Evolutionary conservation across 768 basidiomycete genomes (phyloP), one percentile per base, ranked within the genome.

Genomic region (Tubosaeta sp.): DNA sequence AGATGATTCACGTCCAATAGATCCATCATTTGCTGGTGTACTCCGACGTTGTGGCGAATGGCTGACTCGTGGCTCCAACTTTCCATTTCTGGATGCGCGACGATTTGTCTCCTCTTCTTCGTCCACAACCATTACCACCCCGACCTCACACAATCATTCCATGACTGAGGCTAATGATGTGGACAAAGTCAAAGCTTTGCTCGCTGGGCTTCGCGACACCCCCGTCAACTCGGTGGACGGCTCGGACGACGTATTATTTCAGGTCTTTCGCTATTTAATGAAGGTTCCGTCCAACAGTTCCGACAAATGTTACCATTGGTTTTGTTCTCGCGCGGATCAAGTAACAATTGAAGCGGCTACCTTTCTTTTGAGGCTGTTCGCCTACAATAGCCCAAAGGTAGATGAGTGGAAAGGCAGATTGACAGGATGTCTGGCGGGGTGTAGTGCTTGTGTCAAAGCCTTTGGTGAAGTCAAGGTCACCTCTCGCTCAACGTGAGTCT

Each of bases 291-390:
- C 71, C 44, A 63, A 66, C 41, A 56, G 69, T 29, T 62, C 65
- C 39, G 74, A 76, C 44, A 66, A 70, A 29, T 54, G 53, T 27
- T 52, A 78, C 47, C 93, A 96, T 60, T 94, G 91, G 90, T 94
- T 87, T 65, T 96, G 94, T 66, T 65, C 71, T 25, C 75, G 77
- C 32, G 85, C 84, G 4, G 70, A 78, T 29, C 63, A 74, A 9
- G 70, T 80, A 30, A 83, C 79, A 0, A 66, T 77, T 9, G 84
- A 81, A 51, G 81, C 85, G 2, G 90, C 94, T 0, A 83, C 82
- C 0, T 96, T 94, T 69, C 76, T 90, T 44, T 72, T 95, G 32
- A 81, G 92, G 45, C 68, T 96, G 34, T 85, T 87, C 63, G 92
- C 92, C 10, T 96, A 91, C 59, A 71, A 77, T 46, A 78, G 80